Evolutionary conservation across 306 rosid genomes (phyloP), one percentile per base, ranked within the genome.

Genomic region (Glycyrrhiza uralensis): DNA sequence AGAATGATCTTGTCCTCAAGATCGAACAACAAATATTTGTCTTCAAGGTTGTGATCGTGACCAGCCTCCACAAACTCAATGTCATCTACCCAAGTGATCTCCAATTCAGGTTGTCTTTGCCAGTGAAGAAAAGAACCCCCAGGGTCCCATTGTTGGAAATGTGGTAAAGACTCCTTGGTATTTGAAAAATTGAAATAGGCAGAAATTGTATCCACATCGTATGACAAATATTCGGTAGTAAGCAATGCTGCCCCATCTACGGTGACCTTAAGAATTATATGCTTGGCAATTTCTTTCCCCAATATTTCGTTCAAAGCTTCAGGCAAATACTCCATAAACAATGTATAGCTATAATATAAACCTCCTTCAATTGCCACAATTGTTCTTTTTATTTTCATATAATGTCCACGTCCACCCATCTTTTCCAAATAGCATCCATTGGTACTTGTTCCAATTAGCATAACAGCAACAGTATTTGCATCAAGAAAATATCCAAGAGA

Each of bases 401-500:
- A 87, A 9, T 79, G 77, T 82, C n/a, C n/a, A 79, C 89, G 82
- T 33, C 89, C 89, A 30, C 91, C 87, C 0, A 87, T 71, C 41
- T 95, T 87, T 71, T 91, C 97, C 75, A 87, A 67, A 71, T 91
- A 91, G 76, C 95, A 91, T 66, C 95, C 97, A 88, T 91, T 91
- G 47, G 97, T 87, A 49, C 97, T 92, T 0, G 96, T 88, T 59
- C 96, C 97, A 59, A 91, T 67, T 69, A 88, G 79, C 71, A 91
- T 82, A 28, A 92, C 91, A 78, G 97, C 97, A 64, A 91, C 95
- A 33, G 96, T 85, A 75, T 91, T 96, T 10, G 68, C 62, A 42
- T 91, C 97, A 45, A 83, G 83, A 84, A 87, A 91, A 79, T 85
- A 91, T 69, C 96, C 96, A 14, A 88, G 82, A 60, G 92, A 90